phyloP scores from a whole-genome alignment of 768 basidiomycete genomes.

The Terana coerulea region DNA sequence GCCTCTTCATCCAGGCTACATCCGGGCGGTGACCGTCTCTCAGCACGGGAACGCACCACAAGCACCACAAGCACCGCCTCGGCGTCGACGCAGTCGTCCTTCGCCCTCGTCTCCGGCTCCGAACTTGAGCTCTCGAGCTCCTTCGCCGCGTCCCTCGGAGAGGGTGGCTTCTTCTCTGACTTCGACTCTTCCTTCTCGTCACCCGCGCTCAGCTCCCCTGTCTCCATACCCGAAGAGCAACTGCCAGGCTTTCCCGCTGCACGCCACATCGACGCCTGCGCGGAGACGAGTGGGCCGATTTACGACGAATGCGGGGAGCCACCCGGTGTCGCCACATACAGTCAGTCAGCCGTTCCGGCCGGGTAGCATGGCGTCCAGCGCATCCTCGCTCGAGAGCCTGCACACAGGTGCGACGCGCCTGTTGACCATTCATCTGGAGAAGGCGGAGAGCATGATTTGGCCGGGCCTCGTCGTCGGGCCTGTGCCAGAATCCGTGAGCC shows the following conservation, averaged over 20 bases:
- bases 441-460: conserved; percentile 78
- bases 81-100: conserved; percentile 78
- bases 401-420: conserved; percentile 59
- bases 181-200: conserved; percentile 59
- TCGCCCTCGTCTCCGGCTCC: conserved; percentile 71
- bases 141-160: conserved; percentile 80
- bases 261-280: conserved; percentile 41
- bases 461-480: conserved; percentile 77
- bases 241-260: conserved; percentile 17
- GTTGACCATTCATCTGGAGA: conserved; percentile 77
- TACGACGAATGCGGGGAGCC: conserved; percentile 20
- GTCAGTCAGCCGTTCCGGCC: conserved; percentile 34
- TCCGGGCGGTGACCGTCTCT: no score
- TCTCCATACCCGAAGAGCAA: conserved; percentile 51
- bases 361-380: conserved; percentile 63
- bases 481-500: conserved; percentile 58
- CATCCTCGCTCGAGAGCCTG: conserved; percentile 73
- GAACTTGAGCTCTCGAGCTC: conserved; percentile 83
- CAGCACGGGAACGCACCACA: conserved; percentile 66
- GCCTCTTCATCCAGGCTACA: no score
- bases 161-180: conserved; percentile 70
- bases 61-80: conserved; percentile 67
- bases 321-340: conserved; percentile 46
- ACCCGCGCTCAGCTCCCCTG: conserved; percentile 56
- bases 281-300: conserved; percentile 23